phyloP scores from a whole-genome alignment of 192 early-diverging fungal species.

The Coemansia nantahalensis region DNA sequence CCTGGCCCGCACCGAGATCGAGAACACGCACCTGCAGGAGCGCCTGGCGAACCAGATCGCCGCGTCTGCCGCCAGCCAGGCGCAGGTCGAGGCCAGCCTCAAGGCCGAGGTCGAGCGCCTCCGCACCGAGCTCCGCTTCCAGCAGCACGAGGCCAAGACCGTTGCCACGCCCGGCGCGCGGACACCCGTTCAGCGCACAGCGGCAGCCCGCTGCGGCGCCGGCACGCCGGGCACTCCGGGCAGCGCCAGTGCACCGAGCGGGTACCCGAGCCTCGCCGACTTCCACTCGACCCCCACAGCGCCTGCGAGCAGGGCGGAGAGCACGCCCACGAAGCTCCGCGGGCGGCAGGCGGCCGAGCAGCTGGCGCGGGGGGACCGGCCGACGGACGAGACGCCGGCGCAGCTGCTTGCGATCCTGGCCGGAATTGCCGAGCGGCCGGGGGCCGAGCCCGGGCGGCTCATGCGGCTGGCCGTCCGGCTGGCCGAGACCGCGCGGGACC shows the following conservation, averaged over 20 bases:
- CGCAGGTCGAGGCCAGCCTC: conserved; percentile 10
- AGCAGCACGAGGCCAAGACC: conserved; percentile 31
- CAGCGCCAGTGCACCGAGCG: background rate
- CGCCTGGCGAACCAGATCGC: conserved; percentile 36
- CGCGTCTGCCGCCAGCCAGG: conserved; percentile 1
- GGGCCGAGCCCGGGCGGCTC: conserved; percentile 18
- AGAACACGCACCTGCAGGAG: conserved; percentile 50
- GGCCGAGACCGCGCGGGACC: conserved; percentile 13
- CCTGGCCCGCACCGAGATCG: conserved; percentile 47
- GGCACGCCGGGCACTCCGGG: background rate
- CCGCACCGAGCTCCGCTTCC: conserved; percentile 35
- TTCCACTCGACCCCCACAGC: conserved; percentile 27
- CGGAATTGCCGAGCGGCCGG: conserved; percentile 15
- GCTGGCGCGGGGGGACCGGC: background rate
- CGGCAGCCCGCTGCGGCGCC: too few relatives aligned
- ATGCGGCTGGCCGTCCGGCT: conserved; percentile 26
- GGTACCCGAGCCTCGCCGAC: conserved; percentile 33
- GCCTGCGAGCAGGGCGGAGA: background rate
- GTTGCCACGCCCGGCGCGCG: background rate
- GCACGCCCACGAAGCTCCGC: background rate
- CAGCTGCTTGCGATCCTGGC: conserved; percentile 26
- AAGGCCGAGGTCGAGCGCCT: conserved; percentile 39
- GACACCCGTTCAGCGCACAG: too few relatives aligned
- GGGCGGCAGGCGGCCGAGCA: background rate
- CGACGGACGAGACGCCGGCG: background rate